Evolutionary conservation across 2,329 filamentous ascomycete species (phyloP).

Genomic region (Teratosphaeriaceae sp.): DNA sequence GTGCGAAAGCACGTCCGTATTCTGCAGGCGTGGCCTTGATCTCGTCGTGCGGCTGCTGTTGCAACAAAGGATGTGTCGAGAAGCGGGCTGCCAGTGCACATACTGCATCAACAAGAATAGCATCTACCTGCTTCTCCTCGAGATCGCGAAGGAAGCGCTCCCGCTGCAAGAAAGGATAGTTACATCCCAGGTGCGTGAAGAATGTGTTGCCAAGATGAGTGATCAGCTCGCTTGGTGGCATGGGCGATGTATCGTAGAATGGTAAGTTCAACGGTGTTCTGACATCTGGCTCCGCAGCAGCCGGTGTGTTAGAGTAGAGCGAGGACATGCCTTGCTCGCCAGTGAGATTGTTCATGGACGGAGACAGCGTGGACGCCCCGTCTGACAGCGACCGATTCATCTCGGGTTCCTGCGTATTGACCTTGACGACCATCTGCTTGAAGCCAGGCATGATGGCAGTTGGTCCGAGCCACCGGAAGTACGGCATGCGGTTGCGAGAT

Average conservation of each 20-base stretch:
- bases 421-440: conserved; percentile 83
- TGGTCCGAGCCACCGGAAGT: conserved; percentile 84
- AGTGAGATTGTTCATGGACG: conserved; percentile 13
- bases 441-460: conserved; percentile 88
- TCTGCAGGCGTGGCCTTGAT: conserved; percentile 49
- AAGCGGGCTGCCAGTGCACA: conserved; percentile 78
- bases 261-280: conserved; percentile 46
- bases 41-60: conserved; percentile 45
- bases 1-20: conserved; percentile 70
- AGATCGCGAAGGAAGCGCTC: conserved; percentile 68
- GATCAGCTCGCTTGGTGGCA: conserved; percentile 68
- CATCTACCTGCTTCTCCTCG: conserved; percentile 72
- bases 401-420: conserved; percentile 60
- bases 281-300: conserved; percentile 31
- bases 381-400: conserved; percentile 50
- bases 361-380: conserved; percentile 25
- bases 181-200: conserved; percentile 76
- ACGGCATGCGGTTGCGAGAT: conserved; percentile 63
- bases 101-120: conserved; percentile 79
- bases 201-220: conserved; percentile 72
- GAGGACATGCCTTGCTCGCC: conserved; percentile 14
- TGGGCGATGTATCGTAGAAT: conserved; percentile 68
- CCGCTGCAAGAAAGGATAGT: conserved; percentile 73
- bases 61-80: conserved; percentile 53
- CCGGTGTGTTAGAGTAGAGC: conserved; percentile 20